Evolutionary conservation across 441 rosid genomes (phyloP), one percentile per base, ranked within the genome.

Genomic region (Rhodomyrtus psidioides): DNA sequence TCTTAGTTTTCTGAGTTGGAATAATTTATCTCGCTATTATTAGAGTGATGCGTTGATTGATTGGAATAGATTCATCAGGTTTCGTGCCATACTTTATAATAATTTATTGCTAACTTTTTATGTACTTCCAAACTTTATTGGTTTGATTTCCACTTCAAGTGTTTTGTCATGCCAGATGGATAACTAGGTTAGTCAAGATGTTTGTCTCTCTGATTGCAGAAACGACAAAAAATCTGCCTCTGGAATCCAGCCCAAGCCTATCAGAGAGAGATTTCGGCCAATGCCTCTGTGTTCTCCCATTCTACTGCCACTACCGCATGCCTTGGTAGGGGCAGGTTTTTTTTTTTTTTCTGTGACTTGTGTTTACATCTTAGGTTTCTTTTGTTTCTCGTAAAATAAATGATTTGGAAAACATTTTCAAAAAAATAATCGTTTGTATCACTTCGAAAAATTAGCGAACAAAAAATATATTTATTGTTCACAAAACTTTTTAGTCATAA

Each of bases 201-300:
- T 65, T 65, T 70, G 49, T 39, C 79, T 82, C 55, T 82, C 83
- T 87, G 58, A 57, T 83, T 90, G 93, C 94, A 96, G 99, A 89
- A 90, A 58, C 87, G 97, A 95, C 89, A 95, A 94, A 91, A 95
- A 91, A 88, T 49, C 83, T 88, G 94, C 93, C 89, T 79, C 88
- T 88, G 90, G 86, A 83, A 87, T 91, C 70, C 97, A 86, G 82
- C 87, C 92, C 17, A 91, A 85, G 87, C 87, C 95, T 88, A 86
- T 92, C 83, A 97, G 91, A 91, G 98, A 95, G 92, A 96, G 97
- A 92, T 97, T 95, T 84, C 96, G 98, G 86, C 99, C 99, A 51
- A 90, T 97, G 98, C 99, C 99, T 62, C 89, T 96, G 89, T 93
- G 96, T 90, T 94, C 95, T 86, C 99, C 99, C 79, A 91, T 95